Conservation (phyloP, 1,139 yeast species). For the Scheffersomyces cryptocercus region DNA sequence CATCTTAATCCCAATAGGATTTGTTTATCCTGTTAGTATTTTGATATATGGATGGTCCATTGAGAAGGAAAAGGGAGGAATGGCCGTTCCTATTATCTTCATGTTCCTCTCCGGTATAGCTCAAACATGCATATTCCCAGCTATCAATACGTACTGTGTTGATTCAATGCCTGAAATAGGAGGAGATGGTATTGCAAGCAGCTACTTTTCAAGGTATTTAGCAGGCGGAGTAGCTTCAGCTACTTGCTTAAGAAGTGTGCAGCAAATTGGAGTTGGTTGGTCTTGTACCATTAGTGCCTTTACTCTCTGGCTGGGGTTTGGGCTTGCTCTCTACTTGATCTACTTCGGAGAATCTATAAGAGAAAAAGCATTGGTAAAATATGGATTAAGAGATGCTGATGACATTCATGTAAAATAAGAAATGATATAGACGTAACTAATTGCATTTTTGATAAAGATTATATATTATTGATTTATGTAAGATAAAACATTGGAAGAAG, state of each 20-base stretch:
- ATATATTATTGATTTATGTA: neutral
- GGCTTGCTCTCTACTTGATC: conserved; percentile 19
- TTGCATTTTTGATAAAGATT: neutral
- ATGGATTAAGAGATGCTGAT: neutral
- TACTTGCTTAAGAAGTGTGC: conserved; percentile 43
- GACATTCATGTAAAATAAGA: neutral
- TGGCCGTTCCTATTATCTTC: conserved; percentile 51
- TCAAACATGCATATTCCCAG: conserved; percentile 52
- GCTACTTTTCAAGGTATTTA: conserved; percentile 49
- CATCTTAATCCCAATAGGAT: conserved; percentile 34
- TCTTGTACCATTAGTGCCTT: conserved; percentile 44
- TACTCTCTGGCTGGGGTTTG: conserved; percentile 28
- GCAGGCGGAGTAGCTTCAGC: conserved; percentile 54
- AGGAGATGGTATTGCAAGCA: conserved; percentile 56
- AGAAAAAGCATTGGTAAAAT: neutral
- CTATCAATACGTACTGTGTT: conserved; percentile 55
- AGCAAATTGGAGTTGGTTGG: conserved; percentile 53
- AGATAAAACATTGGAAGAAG: neutral
- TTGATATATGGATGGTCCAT: conserved; percentile 56
- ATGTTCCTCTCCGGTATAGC: conserved; percentile 50
- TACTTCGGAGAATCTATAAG: conserved; percentile 25
- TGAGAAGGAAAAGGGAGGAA: conserved; percentile 50
- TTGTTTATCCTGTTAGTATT: conserved; percentile 40
- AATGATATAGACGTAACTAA: neutral
- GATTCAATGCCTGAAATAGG: conserved; percentile 54